Evolutionary conservation across 352 stramenopile genomes (phyloP), one percentile per base, ranked within the genome.

Genomic region (Blastocystis sp.): DNA sequence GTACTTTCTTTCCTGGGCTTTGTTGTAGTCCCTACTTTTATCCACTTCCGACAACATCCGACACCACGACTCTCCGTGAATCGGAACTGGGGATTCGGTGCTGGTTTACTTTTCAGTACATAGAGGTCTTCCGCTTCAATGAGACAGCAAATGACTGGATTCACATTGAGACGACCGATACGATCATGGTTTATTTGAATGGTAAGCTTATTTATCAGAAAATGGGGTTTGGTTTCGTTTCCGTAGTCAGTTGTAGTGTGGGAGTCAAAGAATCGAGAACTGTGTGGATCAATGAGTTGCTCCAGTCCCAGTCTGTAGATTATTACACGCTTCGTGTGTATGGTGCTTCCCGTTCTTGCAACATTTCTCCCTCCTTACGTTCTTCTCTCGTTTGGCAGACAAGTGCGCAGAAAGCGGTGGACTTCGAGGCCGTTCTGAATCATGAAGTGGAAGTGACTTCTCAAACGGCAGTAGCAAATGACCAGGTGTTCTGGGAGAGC

Each of bases 101-200:
- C 47, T 85, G 73, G 73, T 85, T 85, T 30, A 85, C 73, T 13
- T 62, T 66, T 13, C 20, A 47, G 3, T 85, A 69, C 39, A 59
- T 26, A 3, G 16, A 85, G 47, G 47, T 65, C 4, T 85, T 69
- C 39, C 43, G 4, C 18, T 16, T 11, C 3, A 16, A 18, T 8
- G 53, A 47, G 37, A 43, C 63, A 20, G 7, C 0, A 20, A 30
- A 43, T 9, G 16, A 64, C 16, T 69, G 53, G 73, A 50, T 85
- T 8, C 50, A 16, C 11, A 34, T 85, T 11, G 18, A 37, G 5
- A 30, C 73, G 9, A 68, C 47, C 18, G 73, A 85, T 30, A 54
- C 53, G 11, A 8, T 85, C n/a, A 66, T 50, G 73, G 47, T 85
- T 11, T 85, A 85, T 43, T 37, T 85, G 9, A 39, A 47, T 20